Percentiles rank a stretch among this genome's conserved stretches.
Conservation (phyloP, 1,284 basidiomycete species). For the Vanrija humicola region DNA sequence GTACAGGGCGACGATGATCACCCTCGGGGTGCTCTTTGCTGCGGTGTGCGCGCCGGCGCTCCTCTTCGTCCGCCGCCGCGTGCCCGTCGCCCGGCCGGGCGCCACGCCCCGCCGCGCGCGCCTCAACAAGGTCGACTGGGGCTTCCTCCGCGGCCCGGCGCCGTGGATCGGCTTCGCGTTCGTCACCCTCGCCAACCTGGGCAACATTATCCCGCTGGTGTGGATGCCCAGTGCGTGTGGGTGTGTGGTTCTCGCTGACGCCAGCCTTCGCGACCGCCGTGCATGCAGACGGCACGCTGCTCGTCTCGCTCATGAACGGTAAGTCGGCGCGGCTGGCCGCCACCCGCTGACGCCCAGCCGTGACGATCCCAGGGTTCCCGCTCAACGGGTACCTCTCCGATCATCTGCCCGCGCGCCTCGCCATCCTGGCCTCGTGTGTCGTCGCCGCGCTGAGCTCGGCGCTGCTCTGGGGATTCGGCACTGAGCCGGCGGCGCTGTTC, state of each 20-base stretch:
- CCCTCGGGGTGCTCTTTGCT: too few species aligned
- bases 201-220: conserved; percentile 44
- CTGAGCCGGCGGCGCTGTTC: conserved; percentile 25
- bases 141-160: conserved; percentile 22
- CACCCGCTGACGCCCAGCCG: background rate
- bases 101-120: background rate
- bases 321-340: conserved; percentile 17
- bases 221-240: conserved; percentile 41
- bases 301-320: conserved; percentile 47
- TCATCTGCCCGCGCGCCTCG: conserved; percentile 29
- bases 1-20: conserved; percentile 39
- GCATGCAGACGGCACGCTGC: conserved; percentile 37
- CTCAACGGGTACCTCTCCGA: conserved; percentile 43
- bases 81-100: background rate
- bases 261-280: conserved; percentile 40
- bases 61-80: too few species aligned
- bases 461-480: conserved; percentile 47
- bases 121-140: conserved; percentile 18
- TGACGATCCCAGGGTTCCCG: conserved; percentile 26
- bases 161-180: conserved; percentile 29
- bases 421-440: conserved; percentile 37
- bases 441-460: conserved; percentile 38
- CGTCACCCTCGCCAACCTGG: conserved; percentile 39
- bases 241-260: background rate
- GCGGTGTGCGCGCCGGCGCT: too few species aligned